These are phyloP conservation scores for Streptanthus diversifolius DNA, from an alignment of 345 rosid genomes.

Conservation along the genomic window DNA sequence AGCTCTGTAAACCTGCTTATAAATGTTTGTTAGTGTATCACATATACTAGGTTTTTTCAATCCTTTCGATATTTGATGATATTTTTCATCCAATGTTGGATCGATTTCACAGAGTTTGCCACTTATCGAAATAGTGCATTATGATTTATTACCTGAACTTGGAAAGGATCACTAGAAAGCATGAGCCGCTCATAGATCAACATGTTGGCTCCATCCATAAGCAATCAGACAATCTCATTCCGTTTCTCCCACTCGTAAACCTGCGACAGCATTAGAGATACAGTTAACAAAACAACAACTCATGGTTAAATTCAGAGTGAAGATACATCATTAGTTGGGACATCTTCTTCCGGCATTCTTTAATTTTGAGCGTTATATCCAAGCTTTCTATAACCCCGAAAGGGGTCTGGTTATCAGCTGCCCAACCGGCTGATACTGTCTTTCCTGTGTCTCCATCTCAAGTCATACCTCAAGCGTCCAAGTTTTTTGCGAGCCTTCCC, in stretches of 20 bases:
- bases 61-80: not conserved
- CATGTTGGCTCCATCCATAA: conserved; percentile 96
- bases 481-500: too few species aligned
- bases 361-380: too few species aligned
- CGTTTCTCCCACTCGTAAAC: conserved; percentile 97
- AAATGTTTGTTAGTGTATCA: not conserved
- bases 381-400: too few species aligned
- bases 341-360: too few species aligned
- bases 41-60: not conserved
- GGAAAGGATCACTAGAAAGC: conserved; percentile 94
- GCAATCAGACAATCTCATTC: conserved; percentile 95
- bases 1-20: conserved; percentile 67
- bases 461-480: too few species aligned
- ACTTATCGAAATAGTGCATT: not conserved
- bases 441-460: too few species aligned
- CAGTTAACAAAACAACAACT: conserved; percentile 5
- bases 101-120: not conserved
- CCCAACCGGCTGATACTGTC: too few species aligned
- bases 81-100: not conserved
- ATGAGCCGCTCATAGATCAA: conserved; percentile 81
- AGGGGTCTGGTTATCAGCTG: too few species aligned
- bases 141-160: conserved; percentile 64
- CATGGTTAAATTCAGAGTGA: not conserved
- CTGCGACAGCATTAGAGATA: conserved; percentile 39
- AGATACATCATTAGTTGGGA: too few species aligned